These are phyloP conservation scores for Podila epicladia DNA, from an alignment of 192 early-diverging fungal genomes.

Conservation along the genomic window DNA sequence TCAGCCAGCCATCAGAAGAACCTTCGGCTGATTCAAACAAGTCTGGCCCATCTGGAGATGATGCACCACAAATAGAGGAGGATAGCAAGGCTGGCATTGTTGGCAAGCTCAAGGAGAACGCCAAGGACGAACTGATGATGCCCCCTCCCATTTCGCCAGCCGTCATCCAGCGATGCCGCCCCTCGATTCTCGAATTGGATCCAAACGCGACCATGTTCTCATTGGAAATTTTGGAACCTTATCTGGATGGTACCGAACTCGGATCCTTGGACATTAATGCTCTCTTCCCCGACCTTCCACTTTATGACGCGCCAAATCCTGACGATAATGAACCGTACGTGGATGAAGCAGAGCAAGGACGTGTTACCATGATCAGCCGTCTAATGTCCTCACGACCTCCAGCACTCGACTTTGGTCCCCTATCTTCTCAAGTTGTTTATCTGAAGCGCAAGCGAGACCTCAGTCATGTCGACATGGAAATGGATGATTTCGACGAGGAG, in stretches of 20 bases:
- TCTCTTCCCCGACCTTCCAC: conserved; percentile 58
- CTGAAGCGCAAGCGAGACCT: conserved; percentile 43
- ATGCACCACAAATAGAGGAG: not conserved
- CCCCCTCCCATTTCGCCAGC: conserved; percentile 54
- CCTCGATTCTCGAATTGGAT: conserved; percentile 47
- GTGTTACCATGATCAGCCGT: conserved; percentile 54
- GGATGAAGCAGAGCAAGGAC: conserved; percentile 63
- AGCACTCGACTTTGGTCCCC: conserved; percentile 32
- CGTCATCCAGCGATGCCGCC: conserved; percentile 50
- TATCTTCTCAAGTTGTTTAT: conserved; percentile 41
- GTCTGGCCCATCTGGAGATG: not conserved
- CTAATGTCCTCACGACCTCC: conserved; percentile 42
- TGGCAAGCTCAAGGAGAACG: conserved; percentile 32
- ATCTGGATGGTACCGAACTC: conserved; percentile 36
- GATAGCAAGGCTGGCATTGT: conserved; percentile 31
- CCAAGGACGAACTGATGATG: conserved; percentile 53
- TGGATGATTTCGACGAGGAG: conserved; percentile 45
- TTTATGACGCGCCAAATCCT: conserved; percentile 63
- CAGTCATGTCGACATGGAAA: conserved; percentile 20
- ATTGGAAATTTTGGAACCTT: conserved; percentile 39
- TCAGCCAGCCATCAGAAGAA: conserved; percentile 5
- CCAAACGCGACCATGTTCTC: conserved; percentile 44
- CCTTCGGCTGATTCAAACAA: not conserved
- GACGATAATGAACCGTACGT: conserved; percentile 63
- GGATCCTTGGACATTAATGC: conserved; percentile 51